Evolutionary conservation across 495 filamentous ascomycete species (phyloP).

Genomic region (Podospora conica): DNA sequence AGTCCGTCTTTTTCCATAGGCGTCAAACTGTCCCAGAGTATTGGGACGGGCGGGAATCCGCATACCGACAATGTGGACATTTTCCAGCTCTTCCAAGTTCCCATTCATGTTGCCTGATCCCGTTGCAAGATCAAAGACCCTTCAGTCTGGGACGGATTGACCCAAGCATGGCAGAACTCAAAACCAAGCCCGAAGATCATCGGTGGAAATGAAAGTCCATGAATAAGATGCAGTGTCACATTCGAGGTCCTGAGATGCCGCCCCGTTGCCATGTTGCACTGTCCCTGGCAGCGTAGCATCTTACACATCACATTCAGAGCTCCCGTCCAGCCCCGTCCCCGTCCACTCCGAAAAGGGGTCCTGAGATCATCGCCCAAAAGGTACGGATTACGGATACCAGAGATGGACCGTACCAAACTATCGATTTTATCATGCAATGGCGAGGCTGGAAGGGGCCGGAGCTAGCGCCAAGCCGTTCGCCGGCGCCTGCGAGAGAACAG

Average conservation of each 20-base stretch:
- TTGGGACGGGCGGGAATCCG: no score
- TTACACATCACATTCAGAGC: neutral
- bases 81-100: no score
- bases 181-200: no score
- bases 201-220: neutral
- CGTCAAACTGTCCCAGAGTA: neutral
- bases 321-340: neutral
- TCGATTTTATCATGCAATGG: neutral
- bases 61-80: neutral
- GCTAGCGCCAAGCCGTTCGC: constrained; percentile 2
- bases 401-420: neutral
- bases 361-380: neutral
- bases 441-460: neutral
- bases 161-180: no score
- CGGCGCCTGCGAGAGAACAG: constrained; percentile 10
- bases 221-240: neutral
- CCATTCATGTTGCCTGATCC: no score
- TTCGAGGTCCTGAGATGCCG: neutral
- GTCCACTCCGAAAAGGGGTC: neutral
- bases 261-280: neutral
- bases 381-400: no score
- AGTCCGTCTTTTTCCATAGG: neutral
- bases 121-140: neutral
- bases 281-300: neutral
- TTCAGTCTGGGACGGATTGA: no score